Evolutionary conservation across 2,329 filamentous ascomycete species (phyloP).

Genomic region (Talaromyces albobiverticillius): DNA sequence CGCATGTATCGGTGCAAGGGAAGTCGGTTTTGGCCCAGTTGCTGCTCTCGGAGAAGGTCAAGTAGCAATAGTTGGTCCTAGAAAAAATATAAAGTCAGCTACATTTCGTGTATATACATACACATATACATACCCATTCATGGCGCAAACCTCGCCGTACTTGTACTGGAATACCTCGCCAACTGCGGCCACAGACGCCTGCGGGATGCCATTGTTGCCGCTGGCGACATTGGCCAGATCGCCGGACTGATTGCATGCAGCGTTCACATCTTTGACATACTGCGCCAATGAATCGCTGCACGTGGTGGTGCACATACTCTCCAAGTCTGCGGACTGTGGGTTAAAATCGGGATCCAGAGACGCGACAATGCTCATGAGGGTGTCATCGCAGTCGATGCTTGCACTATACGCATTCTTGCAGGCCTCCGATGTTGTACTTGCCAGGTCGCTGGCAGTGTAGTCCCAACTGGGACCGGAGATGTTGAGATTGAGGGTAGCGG

Average conservation of each 20-base stretch:
- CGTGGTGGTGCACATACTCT: constrained; percentile 24
- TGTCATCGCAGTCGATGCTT: constrained; percentile 28
- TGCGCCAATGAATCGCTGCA: constrained; percentile 25
- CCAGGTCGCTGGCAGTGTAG: constrained; percentile 28
- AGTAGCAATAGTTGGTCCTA: constrained; percentile 25
- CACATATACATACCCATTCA: constrained; percentile 20
- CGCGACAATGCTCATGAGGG: constrained; percentile 27
- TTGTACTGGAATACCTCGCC: constrained; percentile 25
- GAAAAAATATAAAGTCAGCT: constrained; percentile 8
- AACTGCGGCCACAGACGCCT: constrained; percentile 18
- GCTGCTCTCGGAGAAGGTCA: constrained; percentile 17
- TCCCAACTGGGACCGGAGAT: constrained; percentile 28
- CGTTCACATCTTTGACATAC: constrained; percentile 24
- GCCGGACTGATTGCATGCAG: constrained; percentile 23
- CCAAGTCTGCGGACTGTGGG: constrained; percentile 21
- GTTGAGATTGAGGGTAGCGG: constrained; percentile 27
- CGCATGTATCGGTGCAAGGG: constrained; percentile 26
- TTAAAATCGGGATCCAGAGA: constrained; percentile 28
- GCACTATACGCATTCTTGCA: constrained; percentile 30
- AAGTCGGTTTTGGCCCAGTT: constrained; percentile 22
- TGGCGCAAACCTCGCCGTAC: constrained; percentile 21
- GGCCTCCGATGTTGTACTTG: constrained; percentile 26
- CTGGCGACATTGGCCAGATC: constrained; percentile 23
- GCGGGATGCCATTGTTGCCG: constrained; percentile 14
- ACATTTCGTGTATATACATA: background rate